These are phyloP conservation scores for Fusarium sp. DNA, from an alignment of 2,329 filamentous ascomycete genomes.

Conservation along the genomic window DNA sequence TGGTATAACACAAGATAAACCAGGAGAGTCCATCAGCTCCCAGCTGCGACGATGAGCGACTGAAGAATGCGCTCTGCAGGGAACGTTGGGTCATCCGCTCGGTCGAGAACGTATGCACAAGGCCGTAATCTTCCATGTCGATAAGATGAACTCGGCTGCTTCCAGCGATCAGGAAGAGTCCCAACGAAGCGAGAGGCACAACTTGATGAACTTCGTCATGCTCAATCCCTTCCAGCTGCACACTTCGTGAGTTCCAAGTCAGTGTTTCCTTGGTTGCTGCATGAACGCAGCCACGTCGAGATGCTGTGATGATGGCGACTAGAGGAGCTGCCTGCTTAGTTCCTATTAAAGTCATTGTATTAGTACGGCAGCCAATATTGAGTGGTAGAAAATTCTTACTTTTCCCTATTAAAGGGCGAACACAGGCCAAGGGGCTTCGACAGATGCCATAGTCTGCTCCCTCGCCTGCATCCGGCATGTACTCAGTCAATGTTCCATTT, in stretches of 20 bases:
- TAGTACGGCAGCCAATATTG: not conserved
- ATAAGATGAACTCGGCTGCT: conserved; percentile 68
- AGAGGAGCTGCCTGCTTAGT: conserved; percentile 21
- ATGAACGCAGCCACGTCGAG: conserved; percentile 63
- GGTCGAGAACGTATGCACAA: conserved; percentile 72
- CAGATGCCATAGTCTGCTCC: conserved; percentile 60
- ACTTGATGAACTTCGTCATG: conserved; percentile 64
- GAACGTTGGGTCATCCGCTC: conserved; percentile 68
- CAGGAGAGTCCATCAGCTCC: conserved; percentile 68
- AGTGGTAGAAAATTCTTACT: conserved; percentile 48
- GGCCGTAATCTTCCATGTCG: conserved; percentile 55
- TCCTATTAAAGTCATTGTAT: conserved; percentile 9
- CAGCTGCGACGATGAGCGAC: conserved; percentile 56
- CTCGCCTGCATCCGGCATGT: conserved; percentile 59
- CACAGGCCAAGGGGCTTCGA: conserved; percentile 63
- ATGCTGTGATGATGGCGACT: conserved; percentile 57
- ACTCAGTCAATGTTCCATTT: conserved; percentile 71
- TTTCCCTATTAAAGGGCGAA: conserved; percentile 59
- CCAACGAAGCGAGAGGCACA: conserved; percentile 67
- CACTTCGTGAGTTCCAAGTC: conserved; percentile 62
- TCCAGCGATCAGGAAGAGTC: conserved; percentile 70
- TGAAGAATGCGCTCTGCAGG: conserved; percentile 68
- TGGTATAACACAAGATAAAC: conserved; percentile 73
- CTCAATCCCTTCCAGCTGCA: conserved; percentile 57
- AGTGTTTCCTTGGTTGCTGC: conserved; percentile 55